Base-by-base conservation (phyloP, 257 asterid species). In the Asclepias syriaca region DNA sequence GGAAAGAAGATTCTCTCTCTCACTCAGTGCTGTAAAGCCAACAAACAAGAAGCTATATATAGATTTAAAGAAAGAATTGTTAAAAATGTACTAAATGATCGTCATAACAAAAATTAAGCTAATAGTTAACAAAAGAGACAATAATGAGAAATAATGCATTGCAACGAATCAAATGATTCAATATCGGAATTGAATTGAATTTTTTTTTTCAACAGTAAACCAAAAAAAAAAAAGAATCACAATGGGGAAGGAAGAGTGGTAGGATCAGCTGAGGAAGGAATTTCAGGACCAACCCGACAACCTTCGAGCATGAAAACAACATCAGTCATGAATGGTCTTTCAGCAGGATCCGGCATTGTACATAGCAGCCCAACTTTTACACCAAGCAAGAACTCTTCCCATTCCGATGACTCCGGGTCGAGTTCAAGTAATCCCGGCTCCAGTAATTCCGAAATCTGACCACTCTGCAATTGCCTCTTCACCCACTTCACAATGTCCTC, bases 401-500 rank as follows among this genome's bases (percentile, higher is more conserved):
- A 89, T 77, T 89, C 96, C 0, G 96, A 81, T 8, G 96, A 89
- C 72, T 89, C 96, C 0, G 96, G 96, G 56, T 89, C 96, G 1
- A 89, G 87, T 79, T 89, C 96, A 0, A 89, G 83, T 81, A 89
- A 71, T 1, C 96, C 96, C 1, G 96, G 96, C 80, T 89, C 96
- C 0, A 89, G 84, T 81, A 89, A 15, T 54, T 89, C 96, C 0
- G 87, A 66, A 5, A 89, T 82, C 71, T 89, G 96, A 48, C 96
- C 96, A 43, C 87, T 79, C 39, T 89, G 96, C 29, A 89, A 70
- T 54, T 89, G 96, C 78, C 90, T 80, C 85, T 90, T 90, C 57
- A 90, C 97, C 96, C 97, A 90, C 50, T 87, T 90, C 67, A 88
- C 97, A 55, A 90, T 87, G 68, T 90, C 96, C 88, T 90, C 97